Percentiles rank a stretch among this genome's conserved stretches.
Evolutionary conservation across 768 basidiomycete species (phyloP).

Genomic region (Sutorius australiensis): DNA sequence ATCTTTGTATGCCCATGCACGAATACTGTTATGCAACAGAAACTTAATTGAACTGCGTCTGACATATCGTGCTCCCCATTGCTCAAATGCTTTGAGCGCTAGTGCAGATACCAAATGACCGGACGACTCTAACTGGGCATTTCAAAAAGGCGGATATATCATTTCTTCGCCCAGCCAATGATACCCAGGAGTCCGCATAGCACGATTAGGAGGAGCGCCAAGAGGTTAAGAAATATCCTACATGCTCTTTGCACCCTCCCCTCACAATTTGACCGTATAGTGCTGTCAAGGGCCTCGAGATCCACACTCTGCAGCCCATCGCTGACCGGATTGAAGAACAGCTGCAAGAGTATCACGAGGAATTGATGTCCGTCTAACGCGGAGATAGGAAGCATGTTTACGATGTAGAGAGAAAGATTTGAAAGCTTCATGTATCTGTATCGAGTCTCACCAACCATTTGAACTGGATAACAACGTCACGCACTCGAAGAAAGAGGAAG

Average conservation of each 20-base stretch:
- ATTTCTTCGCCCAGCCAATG: conserved; percentile 18
- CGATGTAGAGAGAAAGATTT: conserved; percentile 73
- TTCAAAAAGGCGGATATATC: not conserved
- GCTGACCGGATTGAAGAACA: conserved; percentile 8
- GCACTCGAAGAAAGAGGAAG: conserved; percentile 50
- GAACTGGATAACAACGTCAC: conserved; percentile 22
- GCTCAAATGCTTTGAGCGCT: not conserved
- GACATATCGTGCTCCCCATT: not conserved
- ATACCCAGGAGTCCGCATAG: conserved; percentile 21
- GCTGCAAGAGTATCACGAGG: conserved; percentile 35
- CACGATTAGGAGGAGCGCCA: conserved; percentile 20
- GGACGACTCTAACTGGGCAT: not conserved
- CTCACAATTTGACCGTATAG: conserved; percentile 1
- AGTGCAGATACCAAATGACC: not conserved
- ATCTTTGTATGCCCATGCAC: conserved; percentile 20
- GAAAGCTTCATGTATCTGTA: conserved; percentile 59
- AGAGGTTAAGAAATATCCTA: conserved; percentile 12
- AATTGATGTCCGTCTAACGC: conserved; percentile 68
- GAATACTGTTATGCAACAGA: conserved; percentile 15
- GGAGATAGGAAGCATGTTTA: conserved; percentile 77
- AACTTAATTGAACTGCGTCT: conserved; percentile 1
- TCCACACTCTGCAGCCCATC: conserved; percentile 12
- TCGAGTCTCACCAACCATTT: not conserved
- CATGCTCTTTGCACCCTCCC: conserved; percentile 15
- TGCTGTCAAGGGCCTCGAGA: conserved; percentile 16